phyloP scores from a whole-genome alignment of 306 rosid species.

The peach (Prunus persica) region Prunus_persica_NCBIv2 NC_034010.1:4511001-4511500 shows the following conservation, averaged over 20 bases:
- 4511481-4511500: not conserved
- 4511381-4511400: not conserved
- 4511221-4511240: no score
- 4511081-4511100: no score
- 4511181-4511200: no score
- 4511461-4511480: not conserved
- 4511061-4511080: no score
- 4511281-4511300: not conserved
- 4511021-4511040: no score
- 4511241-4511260: not conserved
- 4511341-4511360: not conserved
- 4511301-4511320: not conserved
- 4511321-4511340: not conserved
- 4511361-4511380: not conserved
- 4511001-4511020: no score
- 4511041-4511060: no score
- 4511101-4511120: no score
- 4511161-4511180: no score
- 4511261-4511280: not conserved
- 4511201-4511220: no score
- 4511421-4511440: constrained; percentile 33
- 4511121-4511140: no score
- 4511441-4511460: constrained; percentile 24
- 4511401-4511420: constrained; percentile 38
- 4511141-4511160: no score